Evolutionary conservation across 2,329 filamentous ascomycete species (phyloP).

Genomic region (Pseudocercospora cruenta): DNA sequence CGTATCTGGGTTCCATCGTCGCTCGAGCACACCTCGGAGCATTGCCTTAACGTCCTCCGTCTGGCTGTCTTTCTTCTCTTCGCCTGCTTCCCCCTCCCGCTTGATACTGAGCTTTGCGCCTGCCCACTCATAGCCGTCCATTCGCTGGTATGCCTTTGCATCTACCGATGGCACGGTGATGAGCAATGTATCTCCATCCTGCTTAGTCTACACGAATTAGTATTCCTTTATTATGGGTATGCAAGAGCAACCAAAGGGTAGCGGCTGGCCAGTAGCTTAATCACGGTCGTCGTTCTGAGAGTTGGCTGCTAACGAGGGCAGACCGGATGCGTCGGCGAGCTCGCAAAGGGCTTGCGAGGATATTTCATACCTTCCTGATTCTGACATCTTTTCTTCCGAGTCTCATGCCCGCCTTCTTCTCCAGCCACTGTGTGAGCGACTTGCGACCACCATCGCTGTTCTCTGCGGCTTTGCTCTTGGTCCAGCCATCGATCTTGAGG

Average conservation of each 20-base stretch:
- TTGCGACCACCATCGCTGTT: slow-evolving; percentile 41
- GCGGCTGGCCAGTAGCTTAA: slow-evolving; percentile 23
- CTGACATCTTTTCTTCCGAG: slow-evolving; percentile 38
- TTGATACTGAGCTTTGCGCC: slow-evolving; percentile 44
- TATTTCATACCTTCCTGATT: slow-evolving; percentile 40
- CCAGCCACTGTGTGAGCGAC: slow-evolving; percentile 45
- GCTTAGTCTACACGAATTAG: slow-evolving; percentile 24
- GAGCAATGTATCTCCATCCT: slow-evolving; percentile 41
- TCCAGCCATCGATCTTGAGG: slow-evolving; percentile 47
- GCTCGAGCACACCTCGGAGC: slow-evolving; percentile 70
- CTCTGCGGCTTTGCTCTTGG: slow-evolving; percentile 42
- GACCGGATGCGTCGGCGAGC: slow-evolving; percentile 31
- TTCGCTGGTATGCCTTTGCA: slow-evolving; percentile 39
- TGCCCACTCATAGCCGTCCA: slow-evolving; percentile 48
- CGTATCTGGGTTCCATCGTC: slow-evolving; percentile 70
- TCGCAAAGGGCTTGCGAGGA: slow-evolving; percentile 25
- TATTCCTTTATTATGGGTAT: background rate
- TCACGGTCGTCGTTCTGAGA: slow-evolving; percentile 38
- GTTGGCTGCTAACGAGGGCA: slow-evolving; percentile 34
- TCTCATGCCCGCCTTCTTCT: slow-evolving; percentile 43
- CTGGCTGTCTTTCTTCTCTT: slow-evolving; percentile 34
- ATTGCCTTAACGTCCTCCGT: slow-evolving; percentile 63
- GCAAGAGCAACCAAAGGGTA: background rate
- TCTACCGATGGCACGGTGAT: slow-evolving; percentile 44
- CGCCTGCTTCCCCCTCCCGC: slow-evolving; percentile 29